Evolutionary conservation across 371 early-diverging fungal genomes (phyloP), one percentile per base, ranked within the genome.

Genomic region (Paramicrosporidium saccamoebae): DNA sequence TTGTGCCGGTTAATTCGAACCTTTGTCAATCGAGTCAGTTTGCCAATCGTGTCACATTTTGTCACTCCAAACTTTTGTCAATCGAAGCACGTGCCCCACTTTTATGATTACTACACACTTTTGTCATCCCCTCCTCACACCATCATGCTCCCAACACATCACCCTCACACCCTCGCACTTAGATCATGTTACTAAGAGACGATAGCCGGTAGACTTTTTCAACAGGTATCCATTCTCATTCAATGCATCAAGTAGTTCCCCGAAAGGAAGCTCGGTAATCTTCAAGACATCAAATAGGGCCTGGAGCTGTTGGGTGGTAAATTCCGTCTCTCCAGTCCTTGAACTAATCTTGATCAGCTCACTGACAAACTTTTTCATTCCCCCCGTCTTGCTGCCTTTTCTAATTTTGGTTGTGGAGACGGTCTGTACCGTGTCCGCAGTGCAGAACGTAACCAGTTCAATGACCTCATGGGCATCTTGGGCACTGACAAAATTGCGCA

Each of bases 381-480:
- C 52, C 18, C 37, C 41, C 5, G 38, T 31, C 22, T 45, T 43
- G 21, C 50, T 47, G 10, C 57, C 57, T 0, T 47, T 37, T 3
- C 58, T 56, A 48, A 40, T 42, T 31, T 57, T 52, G 17, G 52
- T 47, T 14, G 55, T 27, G 15, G 36, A 24, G 30, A 55, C 53
- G 31, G 56, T 55, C 23, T 49, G 42, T 14, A 46, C 52, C 0
- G 53, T 47, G 26, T 54, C 48, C 32, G 51, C 50, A 17, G 57
- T 25, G 24, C 53, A 51, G 27, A 37, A 38, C 20, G 29, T 22
- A 57, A 58, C 52, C 15, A 59, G 36, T 17, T 54, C 44, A 7
- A 58, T 28, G 10, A 56, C 65, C 27, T 71, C 68, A 14, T 50
- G 38, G n/a, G 64, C 65, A 29, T 71, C 69, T 14, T 33, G 36